Evolutionary conservation across 2,329 filamentous ascomycete species (phyloP), one percentile per base, ranked within the genome.

Genomic region (Hortaea werneckii): DNA sequence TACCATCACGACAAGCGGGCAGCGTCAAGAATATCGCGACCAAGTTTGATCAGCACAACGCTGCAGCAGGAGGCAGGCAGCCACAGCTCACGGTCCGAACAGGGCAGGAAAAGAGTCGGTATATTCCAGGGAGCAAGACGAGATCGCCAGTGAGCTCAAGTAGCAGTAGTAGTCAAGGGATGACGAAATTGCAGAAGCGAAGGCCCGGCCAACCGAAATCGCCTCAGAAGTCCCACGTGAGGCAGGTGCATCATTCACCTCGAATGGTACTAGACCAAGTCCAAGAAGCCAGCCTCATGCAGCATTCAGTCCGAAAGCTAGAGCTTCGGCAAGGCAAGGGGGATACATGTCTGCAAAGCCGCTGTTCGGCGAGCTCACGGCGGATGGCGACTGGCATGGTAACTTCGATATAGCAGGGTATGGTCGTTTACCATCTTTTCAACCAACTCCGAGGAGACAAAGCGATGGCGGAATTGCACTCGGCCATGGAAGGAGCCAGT

Each of bases 21-120:
- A 53, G 46, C n/a, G 84, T 92, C 55, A 87, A 83, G 66, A 85
- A 92, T 60, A 72, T 92, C 51, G 81, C 85, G 58, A 86, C 82
- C 65, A 81, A 78, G 45, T 92, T 90, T 67, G 85, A 90, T 64
- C 79, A 82, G 59, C 48, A 51, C 29, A 54, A 50, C 5, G 46
- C 53, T 7, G 44, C 42, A 6, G 44, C 46, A 10, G 52, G 50
- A 28, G 47, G 37, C 28, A 38, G 39, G 11, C 50, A 45, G 41
- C 50, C 51, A n/a, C 32, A 49, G 11, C 50, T 56, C 29, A 45
- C 52, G 26, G 48, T 55, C 29, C 52, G 50, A 38, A 56, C 56
- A 8, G 53, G 46, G 29, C 55, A 56, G 45, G 58, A 61, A 20
- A 50, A 52, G 28, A 56, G 58, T 43, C 50, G 52, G 44, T 53